Evolutionary conservation across 768 basidiomycete species (phyloP).

Genomic region (Amyloporia xantha): DNA sequence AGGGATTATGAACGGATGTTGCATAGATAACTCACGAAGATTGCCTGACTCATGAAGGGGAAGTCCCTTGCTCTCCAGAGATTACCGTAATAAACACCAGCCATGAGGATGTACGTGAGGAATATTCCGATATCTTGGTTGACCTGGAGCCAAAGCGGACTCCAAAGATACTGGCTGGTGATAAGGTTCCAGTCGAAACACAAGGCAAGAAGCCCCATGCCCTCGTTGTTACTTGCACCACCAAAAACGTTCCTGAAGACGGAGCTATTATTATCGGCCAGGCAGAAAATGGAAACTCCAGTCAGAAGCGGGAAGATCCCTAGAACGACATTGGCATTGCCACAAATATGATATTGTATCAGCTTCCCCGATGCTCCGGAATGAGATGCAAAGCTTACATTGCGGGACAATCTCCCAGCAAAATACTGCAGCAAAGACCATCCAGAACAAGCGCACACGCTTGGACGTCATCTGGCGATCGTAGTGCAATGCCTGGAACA

Average conservation of each 20-base stretch:
- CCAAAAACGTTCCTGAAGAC: slow-evolving; percentile 21
- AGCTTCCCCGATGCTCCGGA: not conserved
- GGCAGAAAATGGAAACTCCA: slow-evolving; percentile 31
- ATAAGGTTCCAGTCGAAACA: slow-evolving; percentile 60
- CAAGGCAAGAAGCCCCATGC: slow-evolving; percentile 51
- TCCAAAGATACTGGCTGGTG: slow-evolving; percentile 36
- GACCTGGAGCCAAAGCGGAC: slow-evolving; percentile 21
- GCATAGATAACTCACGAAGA: slow-evolving; percentile 11
- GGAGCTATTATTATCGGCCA: slow-evolving; percentile 24
- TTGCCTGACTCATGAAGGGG: slow-evolving; percentile 41
- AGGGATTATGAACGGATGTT: no score
- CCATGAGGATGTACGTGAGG: slow-evolving; percentile 25
- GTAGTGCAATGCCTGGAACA: slow-evolving; percentile 31
- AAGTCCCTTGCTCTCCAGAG: slow-evolving; percentile 52
- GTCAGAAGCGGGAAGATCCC: slow-evolving; percentile 29
- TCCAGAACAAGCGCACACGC: slow-evolving; percentile 35
- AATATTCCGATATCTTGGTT: slow-evolving; percentile 22
- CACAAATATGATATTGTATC: slow-evolving; percentile 5
- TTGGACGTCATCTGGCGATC: slow-evolving; percentile 30
- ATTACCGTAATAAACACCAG: slow-evolving; percentile 33
- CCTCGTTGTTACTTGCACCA: slow-evolving; percentile 45
- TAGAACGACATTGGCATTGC: no score
- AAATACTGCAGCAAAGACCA: slow-evolving; percentile 27
- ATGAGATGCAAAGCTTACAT: slow-evolving; percentile 22
- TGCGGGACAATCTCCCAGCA: slow-evolving; percentile 33